A percentile compares a stretch with the other conserved stretches of the same genome.
These are phyloP conservation scores for Mycena alexandri DNA, from an alignment of 768 basidiomycete species.

Conservation along the genomic window DNA sequence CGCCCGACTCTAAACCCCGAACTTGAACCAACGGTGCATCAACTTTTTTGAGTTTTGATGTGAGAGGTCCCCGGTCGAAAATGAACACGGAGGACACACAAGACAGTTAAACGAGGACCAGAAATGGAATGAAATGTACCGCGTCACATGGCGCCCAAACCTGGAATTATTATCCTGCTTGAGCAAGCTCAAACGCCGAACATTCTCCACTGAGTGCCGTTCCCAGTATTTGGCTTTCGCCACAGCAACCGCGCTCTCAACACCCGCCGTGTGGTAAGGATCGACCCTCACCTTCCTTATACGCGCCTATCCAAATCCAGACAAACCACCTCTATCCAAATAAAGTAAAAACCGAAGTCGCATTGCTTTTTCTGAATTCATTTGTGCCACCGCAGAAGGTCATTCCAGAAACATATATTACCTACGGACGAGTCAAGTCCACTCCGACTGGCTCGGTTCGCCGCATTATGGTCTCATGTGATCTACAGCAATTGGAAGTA, in stretches of 20 bases:
- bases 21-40: background rate
- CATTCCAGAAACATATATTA: background rate
- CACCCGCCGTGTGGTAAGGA: too few relatives aligned
- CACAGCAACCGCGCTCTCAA: too few relatives aligned
- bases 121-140: too few relatives aligned
- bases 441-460: background rate
- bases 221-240: too few relatives aligned
- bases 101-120: too few relatives aligned
- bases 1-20: background rate
- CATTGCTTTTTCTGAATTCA: background rate
- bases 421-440: background rate
- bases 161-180: background rate
- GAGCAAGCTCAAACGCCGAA: too few relatives aligned
- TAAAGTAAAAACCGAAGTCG: constrained; percentile 11
- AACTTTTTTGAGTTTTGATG: constrained; percentile 7
- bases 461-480: background rate
- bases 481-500: too few relatives aligned
- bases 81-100: background rate
- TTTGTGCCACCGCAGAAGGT: background rate
- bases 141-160: background rate
- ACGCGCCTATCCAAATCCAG: constrained; percentile 7
- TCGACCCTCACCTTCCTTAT: too few relatives aligned
- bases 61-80: background rate
- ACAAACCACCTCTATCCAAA: constrained; percentile 12
- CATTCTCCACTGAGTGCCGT: too few relatives aligned